A percentile compares a stretch with the other conserved stretches of the same genome.
Evolutionary conservation across 2,329 filamentous ascomycete genomes (phyloP).

Genomic region (Aspergillus melleus): DNA sequence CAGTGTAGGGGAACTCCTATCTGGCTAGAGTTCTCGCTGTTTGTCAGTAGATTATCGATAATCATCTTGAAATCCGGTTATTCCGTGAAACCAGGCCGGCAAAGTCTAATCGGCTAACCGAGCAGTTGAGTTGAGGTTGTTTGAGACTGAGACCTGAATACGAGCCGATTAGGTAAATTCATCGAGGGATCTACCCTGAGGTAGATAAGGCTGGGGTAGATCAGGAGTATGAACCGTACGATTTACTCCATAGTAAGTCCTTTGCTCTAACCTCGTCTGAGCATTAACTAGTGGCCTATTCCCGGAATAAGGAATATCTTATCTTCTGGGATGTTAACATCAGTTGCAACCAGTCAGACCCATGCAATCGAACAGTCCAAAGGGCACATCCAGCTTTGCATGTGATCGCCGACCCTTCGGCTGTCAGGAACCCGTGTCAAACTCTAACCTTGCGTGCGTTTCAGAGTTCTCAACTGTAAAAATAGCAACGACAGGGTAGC

Average conservation of each 20-base stretch:
- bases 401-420: not conserved
- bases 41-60: not conserved
- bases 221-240: no score
- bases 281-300: no score
- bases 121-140: not conserved
- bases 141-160: slow-evolving; percentile 4
- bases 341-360: no score
- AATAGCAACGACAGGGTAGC: not conserved
- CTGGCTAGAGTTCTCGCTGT: no score
- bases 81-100: not conserved
- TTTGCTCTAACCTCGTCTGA: no score
- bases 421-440: not conserved
- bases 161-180: not conserved
- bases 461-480: not conserved
- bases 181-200: not conserved
- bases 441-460: not conserved
- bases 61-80: not conserved
- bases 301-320: no score
- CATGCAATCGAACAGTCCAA: no score
- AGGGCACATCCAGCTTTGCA: not conserved
- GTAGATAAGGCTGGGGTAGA: not conserved
- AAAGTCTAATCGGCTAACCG: not conserved
- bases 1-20: not conserved
- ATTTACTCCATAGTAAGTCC: no score
- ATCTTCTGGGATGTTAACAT: no score